Conservation (phyloP, 495 filamentous ascomycete genomes). For the Neurospora discreta region DNA sequence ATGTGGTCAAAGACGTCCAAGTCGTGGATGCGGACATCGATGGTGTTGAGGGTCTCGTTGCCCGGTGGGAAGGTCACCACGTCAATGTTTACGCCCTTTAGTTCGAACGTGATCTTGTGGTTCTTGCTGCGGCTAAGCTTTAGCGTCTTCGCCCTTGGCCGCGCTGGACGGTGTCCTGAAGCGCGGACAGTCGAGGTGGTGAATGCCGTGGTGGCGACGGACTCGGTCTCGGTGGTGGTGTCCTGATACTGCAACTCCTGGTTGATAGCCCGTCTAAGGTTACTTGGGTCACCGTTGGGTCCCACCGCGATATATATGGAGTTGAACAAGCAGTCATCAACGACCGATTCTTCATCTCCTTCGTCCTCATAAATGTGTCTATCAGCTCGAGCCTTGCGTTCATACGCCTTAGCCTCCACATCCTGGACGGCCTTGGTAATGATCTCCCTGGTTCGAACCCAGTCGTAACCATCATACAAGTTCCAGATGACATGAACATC, state of each 20-base stretch:
- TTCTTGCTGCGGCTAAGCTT: conserved; percentile 75
- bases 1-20: conserved; percentile 91
- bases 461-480: conserved; percentile 95
- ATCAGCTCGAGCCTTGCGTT: conserved; percentile 46
- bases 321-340: conserved; percentile 94
- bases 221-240: conserved; percentile 76
- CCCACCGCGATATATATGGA: conserved; percentile 96
- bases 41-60: conserved; percentile 70
- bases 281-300: conserved; percentile 68
- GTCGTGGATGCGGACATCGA: conserved; percentile 72
- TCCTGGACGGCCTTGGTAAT: conserved; percentile 80
- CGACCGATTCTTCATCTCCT: conserved; percentile 74
- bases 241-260: conserved; percentile 62
- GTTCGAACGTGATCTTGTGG: conserved; percentile 92
- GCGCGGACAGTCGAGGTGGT: conserved; percentile 49
- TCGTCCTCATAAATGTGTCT: conserved; percentile 42
- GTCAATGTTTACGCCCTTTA: conserved; percentile 77
- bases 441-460: conserved; percentile 74
- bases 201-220: conserved; percentile 61
- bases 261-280: conserved; percentile 75
- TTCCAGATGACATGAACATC: conserved; percentile 97
- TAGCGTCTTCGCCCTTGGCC: conserved; percentile 42
- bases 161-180: conserved; percentile 27
- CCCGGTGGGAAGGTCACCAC: conserved; percentile 71
- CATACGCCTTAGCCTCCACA: conserved; percentile 68